Percentiles rank a stretch among this genome's conserved stretches.
Evolutionary conservation across 2,329 filamentous ascomycete genomes (phyloP).

Genomic region (Stromatinia cepivora): DNA sequence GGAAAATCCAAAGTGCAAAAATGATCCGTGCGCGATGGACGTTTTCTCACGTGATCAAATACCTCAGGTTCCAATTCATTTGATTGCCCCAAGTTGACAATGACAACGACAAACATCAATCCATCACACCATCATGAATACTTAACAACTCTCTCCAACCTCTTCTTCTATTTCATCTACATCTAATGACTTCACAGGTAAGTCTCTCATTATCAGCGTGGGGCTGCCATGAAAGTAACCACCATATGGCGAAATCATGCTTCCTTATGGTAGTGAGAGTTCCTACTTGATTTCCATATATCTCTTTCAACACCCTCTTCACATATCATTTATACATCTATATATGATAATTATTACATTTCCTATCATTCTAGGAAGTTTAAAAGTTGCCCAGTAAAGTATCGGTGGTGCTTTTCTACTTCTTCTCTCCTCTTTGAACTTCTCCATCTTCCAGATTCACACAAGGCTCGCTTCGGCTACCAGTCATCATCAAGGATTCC

Average conservation of each 20-base stretch:
- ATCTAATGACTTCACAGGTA: conserved; percentile 2
- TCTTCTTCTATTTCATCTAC: background rate
- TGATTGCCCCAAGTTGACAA: conserved; percentile 1
- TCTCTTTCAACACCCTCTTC: background rate
- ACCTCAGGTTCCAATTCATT: conserved; percentile 9
- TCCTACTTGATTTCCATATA: conserved; percentile 14
- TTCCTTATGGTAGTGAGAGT: conserved; percentile 5
- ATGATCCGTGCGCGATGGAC: background rate
- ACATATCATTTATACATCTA: background rate
- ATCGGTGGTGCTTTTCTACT: conserved; percentile 21
- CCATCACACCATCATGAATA: conserved; percentile 19
- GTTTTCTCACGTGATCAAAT: background rate
- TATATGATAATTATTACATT: background rate
- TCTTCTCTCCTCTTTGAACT: conserved; percentile 19
- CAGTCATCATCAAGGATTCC: conserved; percentile 22
- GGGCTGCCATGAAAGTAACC: conserved; percentile 22
- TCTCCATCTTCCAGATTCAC: conserved; percentile 16
- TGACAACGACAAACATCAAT: conserved; percentile 22
- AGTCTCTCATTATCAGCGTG: conserved; percentile 18
- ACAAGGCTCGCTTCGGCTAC: conserved; percentile 24
- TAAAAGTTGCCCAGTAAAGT: background rate
- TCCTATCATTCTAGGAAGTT: conserved; percentile 9
- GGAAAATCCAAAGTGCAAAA: background rate
- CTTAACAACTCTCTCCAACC: conserved; percentile 23
- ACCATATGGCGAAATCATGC: conserved; percentile 18